Conservation (phyloP, 192 early-diverging fungal species). For the Entophlyctis helioformis region DNA sequence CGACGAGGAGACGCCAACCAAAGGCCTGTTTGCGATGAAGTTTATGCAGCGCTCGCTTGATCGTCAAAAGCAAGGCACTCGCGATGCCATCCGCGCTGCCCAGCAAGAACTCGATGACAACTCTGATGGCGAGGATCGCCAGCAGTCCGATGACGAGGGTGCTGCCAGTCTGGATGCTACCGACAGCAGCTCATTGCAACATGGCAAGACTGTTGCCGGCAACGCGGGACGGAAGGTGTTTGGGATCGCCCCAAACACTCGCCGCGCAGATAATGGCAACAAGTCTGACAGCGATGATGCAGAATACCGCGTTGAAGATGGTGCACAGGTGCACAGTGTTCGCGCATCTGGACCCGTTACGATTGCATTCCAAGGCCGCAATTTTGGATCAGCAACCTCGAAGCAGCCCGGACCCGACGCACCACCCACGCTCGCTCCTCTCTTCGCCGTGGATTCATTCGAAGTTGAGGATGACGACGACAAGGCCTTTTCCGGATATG, state of each 20-base stretch:
- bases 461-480: conserved; percentile 8
- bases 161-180: conserved; percentile 5
- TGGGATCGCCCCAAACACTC: conserved; percentile 19
- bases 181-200: no score
- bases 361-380: no score
- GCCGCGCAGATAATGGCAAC: not conserved
- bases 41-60: conserved; percentile 82
- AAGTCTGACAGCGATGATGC: not conserved
- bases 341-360: conserved; percentile 43
- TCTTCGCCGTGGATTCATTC: conserved; percentile 13
- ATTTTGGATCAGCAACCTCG: no score
- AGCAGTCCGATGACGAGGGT: conserved; percentile 26
- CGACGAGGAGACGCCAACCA: conserved; percentile 33
- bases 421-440: not conserved
- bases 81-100: no score
- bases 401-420: no score
- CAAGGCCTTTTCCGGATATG: conserved; percentile 5
- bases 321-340: conserved; percentile 22
- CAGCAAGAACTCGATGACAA: no score
- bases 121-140: no score
- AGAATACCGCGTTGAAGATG: conserved; percentile 5
- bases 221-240: conserved; percentile 55
- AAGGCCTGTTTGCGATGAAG: conserved; percentile 91
- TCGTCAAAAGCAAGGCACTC: conserved; percentile 8
- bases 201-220: conserved; percentile 20